Evolutionary conservation across 78 protist genomes (phyloP).

Genomic region (Dictyostelium intermedium): DNA sequence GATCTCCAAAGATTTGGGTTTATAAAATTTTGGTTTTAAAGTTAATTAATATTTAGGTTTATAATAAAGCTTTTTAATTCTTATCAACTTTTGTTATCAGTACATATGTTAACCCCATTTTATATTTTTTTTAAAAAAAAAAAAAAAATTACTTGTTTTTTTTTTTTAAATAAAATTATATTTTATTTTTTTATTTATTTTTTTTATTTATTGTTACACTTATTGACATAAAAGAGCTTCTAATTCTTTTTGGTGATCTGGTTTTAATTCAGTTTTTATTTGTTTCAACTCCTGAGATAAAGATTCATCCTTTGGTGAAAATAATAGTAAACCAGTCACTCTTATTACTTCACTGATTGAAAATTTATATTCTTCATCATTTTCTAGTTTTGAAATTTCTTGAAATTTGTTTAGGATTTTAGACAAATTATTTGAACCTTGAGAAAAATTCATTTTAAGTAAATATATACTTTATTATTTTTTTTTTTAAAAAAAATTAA

Average conservation of each 20-base stretch:
- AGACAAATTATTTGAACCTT: background rate
- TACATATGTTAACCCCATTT: no score
- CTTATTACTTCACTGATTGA: background rate
- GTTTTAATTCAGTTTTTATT: background rate
- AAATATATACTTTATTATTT: background rate
- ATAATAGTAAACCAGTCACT: background rate
- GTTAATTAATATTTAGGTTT: background rate
- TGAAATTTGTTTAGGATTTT: background rate
- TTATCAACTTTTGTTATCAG: no score
- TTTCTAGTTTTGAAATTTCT: background rate
- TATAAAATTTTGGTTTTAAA: background rate
- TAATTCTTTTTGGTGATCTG: background rate
- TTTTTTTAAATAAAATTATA: no score
- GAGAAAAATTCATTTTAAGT: background rate
- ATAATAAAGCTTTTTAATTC: background rate
- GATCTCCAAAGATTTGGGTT: constrained; percentile 87
- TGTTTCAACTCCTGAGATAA: background rate
- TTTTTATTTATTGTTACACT: background rate
- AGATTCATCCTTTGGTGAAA: background rate
- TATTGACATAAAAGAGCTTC: background rate
- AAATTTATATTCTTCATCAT: background rate
- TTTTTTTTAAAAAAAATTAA: no score
- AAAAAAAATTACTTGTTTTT: no score
- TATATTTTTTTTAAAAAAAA: no score
- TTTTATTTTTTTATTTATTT: background rate